phyloP scores from a whole-genome alignment of 371 early-diverging fungal genomes.

The Apophysomyces elegans region DNA sequence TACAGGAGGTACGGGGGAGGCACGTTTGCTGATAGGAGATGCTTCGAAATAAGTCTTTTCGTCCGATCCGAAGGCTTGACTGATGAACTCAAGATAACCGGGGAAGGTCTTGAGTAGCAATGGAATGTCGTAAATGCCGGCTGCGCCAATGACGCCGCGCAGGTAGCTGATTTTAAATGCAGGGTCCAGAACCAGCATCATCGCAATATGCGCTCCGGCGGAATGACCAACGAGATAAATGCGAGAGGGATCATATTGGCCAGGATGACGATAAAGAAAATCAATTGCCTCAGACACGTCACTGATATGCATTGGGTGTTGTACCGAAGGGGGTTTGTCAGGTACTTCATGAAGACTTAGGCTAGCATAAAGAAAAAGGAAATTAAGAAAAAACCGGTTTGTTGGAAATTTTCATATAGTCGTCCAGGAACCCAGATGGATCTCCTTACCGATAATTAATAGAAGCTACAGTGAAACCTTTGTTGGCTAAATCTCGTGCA shows the following conservation, averaged over 20 bases:
- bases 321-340: conserved; percentile 22
- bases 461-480: conserved; percentile 62
- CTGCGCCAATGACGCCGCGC: conserved; percentile 65
- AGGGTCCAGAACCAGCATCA: conserved; percentile 63
- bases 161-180: conserved; percentile 18
- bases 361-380: conserved; percentile 24
- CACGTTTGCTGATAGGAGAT: conserved; percentile 46
- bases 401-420: background rate
- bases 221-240: conserved; percentile 81
- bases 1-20: conserved; percentile 40
- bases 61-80: conserved; percentile 65
- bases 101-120: conserved; percentile 65
- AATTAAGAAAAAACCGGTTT: conserved; percentile 7
- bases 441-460: conserved; percentile 63
- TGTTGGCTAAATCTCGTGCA: conserved; percentile 42
- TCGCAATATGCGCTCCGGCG: conserved; percentile 79
- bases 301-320: conserved; percentile 64
- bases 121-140: conserved; percentile 83
- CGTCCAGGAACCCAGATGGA: background rate
- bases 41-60: conserved; percentile 32
- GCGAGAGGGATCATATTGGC: conserved; percentile 36
- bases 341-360: conserved; percentile 32
- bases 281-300: conserved; percentile 59
- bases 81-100: conserved; percentile 69
- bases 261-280: conserved; percentile 38